Base-by-base conservation (phyloP, 2,329 filamentous ascomycete genomes). In the Fusarium concolor region DNA sequence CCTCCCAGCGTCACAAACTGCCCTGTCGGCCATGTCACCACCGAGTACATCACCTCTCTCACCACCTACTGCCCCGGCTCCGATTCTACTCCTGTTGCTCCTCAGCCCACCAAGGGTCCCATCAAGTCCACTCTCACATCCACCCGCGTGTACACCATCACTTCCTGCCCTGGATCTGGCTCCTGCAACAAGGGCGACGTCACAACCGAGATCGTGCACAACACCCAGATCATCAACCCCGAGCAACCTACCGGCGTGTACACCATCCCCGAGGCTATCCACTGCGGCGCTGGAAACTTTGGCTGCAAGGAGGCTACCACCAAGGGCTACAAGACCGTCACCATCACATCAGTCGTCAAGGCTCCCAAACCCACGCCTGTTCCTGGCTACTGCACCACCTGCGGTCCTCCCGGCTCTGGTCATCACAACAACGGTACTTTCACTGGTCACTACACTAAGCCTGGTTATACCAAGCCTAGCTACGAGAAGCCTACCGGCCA, bases 141-240 rank as follows among this genome's bases (percentile, higher is more conserved):
- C 71, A 87, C 85, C 66, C 81, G 82, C 72, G 80, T 86, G 75
- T 79, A 85, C 72, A 89, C 86, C 76, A 79, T 88, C 79, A 87
- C 85, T 73, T 83, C 82, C 38, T 89, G 87, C 82, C 81, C 80
- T 44, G 82, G 86, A 46, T 81, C 82, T 55, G 86, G 55, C 15
- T 45, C 68, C 15, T 76, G 74, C 59, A 37, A 43, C 59, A 69
- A 71, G 56, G 65, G 57, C 24, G 56, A 60, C 12, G 46, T 71
- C 20, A 68, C 62, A 3, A 72, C 76, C 12, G 67, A 76, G 53
- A 60, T 75, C 10, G 29, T 75, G 14, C 67, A 68, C 12, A 59
- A 65, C 9, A 75, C 74, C 0, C 71, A 70, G 14, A 53, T 63
- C 10, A 46, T 70, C 4, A 66, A 65, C 45, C 64, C 72, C 15